These are phyloP conservation scores for Leucocoprinus leucothites DNA, from an alignment of 768 basidiomycete genomes.

Conservation along the genomic window DNA sequence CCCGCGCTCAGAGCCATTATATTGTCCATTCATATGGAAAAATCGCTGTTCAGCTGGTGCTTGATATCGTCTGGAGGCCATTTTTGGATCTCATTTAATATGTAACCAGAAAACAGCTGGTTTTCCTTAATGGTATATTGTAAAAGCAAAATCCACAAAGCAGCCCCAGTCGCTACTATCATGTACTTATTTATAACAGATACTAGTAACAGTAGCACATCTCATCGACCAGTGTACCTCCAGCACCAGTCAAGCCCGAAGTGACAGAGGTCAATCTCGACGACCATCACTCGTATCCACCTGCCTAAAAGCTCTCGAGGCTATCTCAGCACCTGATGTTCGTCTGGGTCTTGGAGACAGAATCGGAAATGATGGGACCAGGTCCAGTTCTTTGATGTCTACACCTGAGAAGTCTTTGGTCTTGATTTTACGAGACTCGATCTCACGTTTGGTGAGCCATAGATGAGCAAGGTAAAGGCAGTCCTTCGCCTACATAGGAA, in stretches of 20 bases:
- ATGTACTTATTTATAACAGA: too few species aligned
- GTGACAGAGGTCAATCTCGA: neutral
- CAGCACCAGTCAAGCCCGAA: neutral
- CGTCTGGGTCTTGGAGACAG: neutral
- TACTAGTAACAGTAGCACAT: too few species aligned
- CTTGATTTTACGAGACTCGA: constrained; percentile 66
- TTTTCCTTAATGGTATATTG: too few species aligned
- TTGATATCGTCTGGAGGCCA: too few species aligned
- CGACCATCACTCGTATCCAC: neutral
- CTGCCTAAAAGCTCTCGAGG: neutral
- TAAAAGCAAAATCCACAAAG: too few species aligned
- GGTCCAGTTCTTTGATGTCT: constrained; percentile 63
- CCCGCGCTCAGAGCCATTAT: too few species aligned
- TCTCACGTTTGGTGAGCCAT: constrained; percentile 67
- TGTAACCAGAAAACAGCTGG: too few species aligned
- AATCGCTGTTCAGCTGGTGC: too few species aligned
- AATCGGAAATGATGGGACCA: constrained; percentile 22
- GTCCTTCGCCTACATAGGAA: constrained; percentile 53
- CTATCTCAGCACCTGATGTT: neutral
- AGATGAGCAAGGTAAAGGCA: constrained; percentile 64
- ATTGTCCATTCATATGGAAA: too few species aligned
- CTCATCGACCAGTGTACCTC: neutral
- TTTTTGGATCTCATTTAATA: too few species aligned
- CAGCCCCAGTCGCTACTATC: too few species aligned
- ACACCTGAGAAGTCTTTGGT: constrained; percentile 71